These are phyloP conservation scores for Kalaharituber pfeilii DNA, from an alignment of 2,329 filamentous ascomycete genomes.

Conservation along the genomic window DNA sequence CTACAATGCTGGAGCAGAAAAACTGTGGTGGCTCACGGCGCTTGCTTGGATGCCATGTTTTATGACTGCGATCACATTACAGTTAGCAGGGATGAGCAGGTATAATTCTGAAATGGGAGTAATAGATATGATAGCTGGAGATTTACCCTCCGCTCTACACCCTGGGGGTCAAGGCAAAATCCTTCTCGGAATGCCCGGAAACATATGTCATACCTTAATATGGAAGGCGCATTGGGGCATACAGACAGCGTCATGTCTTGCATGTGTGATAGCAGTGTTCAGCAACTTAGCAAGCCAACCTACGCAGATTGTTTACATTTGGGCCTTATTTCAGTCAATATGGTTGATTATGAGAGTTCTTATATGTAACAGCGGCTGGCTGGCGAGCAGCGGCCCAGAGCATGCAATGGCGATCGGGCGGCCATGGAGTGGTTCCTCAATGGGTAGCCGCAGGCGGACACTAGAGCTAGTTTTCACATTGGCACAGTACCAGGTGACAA, in stretches of 20 bases:
- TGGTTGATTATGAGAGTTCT: not conserved
- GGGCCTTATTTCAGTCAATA: conserved; percentile 3
- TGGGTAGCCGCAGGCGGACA: not conserved
- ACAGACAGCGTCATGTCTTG: not conserved
- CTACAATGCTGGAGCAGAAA: not conserved
- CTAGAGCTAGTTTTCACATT: not conserved
- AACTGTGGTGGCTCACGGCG: conserved; percentile 1
- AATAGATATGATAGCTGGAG: conserved; percentile 1
- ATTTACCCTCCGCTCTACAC: conserved; percentile 2
- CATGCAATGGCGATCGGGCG: not conserved
- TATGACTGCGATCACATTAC: not conserved
- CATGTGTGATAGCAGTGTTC: not conserved
- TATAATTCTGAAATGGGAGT: not conserved
- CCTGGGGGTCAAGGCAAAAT: conserved; percentile 1
- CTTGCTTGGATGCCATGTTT: not conserved
- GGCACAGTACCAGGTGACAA: conserved; percentile 3
- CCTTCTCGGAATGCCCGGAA: not conserved
- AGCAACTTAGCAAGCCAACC: not conserved
- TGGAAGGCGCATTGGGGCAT: not conserved
- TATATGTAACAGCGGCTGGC: not conserved
- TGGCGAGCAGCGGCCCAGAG: not conserved
- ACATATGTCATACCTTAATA: not conserved
- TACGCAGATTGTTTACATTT: conserved; percentile 1
- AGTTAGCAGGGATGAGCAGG: not conserved
- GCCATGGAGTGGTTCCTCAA: not conserved